These are phyloP conservation scores for Cucumis hystrix DNA, from an alignment of 306 rosid species.

Conservation along the genomic window DNA sequence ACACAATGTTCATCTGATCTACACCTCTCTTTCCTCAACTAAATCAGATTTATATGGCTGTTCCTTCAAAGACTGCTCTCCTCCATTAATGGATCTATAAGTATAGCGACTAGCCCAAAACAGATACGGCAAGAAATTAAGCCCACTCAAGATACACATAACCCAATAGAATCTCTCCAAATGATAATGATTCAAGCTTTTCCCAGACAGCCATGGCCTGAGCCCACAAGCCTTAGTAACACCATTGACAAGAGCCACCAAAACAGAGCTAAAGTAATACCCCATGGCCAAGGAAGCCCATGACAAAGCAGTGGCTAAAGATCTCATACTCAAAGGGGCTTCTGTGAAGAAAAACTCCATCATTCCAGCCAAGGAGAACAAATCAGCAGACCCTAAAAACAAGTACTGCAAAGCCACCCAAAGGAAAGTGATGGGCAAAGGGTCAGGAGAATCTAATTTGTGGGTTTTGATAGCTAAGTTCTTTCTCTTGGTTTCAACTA, in stretches of 20 bases:
- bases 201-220: constrained; percentile 58
- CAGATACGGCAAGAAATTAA: constrained; percentile 70
- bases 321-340: constrained; percentile 66
- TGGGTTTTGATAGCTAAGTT: constrained; percentile 22
- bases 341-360: constrained; percentile 86
- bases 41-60: background rate
- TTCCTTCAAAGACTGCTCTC: background rate
- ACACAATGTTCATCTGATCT: too few species aligned
- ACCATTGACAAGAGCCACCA: constrained; percentile 48
- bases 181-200: constrained; percentile 44
- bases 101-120: constrained; percentile 59
- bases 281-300: constrained; percentile 84
- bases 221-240: constrained; percentile 28
- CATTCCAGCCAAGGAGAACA: constrained; percentile 71
- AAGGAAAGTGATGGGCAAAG: constrained; percentile 55
- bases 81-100: constrained; percentile 26
- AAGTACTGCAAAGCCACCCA: constrained; percentile 68
- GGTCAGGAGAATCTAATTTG: constrained; percentile 26
- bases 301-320: constrained; percentile 63
- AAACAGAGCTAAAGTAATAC: constrained; percentile 56
- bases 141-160: constrained; percentile 64
- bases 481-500: constrained; percentile 61
- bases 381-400: constrained; percentile 72
- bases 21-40: background rate
- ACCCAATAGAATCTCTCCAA: constrained; percentile 82